Evolutionary conservation across 2,329 filamentous ascomycete genomes (phyloP).

Genomic region (Aureobasidium subglaciale): DNA sequence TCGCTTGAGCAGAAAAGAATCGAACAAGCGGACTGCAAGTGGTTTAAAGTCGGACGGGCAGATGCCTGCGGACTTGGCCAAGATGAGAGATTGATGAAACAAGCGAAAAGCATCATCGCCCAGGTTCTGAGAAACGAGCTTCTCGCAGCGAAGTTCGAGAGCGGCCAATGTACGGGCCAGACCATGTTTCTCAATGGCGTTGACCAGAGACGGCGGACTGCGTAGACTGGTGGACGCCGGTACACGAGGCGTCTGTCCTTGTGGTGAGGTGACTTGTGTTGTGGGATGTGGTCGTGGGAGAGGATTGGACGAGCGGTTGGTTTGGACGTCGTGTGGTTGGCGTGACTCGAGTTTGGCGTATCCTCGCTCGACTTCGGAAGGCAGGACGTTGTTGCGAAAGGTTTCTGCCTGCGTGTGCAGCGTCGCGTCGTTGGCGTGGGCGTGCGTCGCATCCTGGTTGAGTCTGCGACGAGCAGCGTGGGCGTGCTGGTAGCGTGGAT

Average conservation of each 20-base stretch:
- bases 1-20: neutral
- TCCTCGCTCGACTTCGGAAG: slow-evolving; percentile 11
- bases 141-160: neutral
- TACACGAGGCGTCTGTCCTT: no score
- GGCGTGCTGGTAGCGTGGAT: slow-evolving; percentile 9
- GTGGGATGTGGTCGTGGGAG: neutral
- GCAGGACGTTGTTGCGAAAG: neutral
- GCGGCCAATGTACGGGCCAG: neutral
- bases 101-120: neutral
- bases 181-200: neutral
- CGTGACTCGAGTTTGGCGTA: slow-evolving; percentile 5
- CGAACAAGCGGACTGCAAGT: neutral
- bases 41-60: neutral
- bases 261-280: neutral
- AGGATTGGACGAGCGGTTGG: neutral
- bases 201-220: neutral
- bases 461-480: neutral
- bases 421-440: no score
- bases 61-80: neutral
- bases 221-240: neutral
- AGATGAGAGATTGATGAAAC: neutral
- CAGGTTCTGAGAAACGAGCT: neutral
- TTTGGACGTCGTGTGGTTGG: neutral
- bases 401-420: neutral
- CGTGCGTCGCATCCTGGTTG: neutral